phyloP scores from a whole-genome alignment of 176 grass and related monocot genomes.

The Raddia guianensis region DNA sequence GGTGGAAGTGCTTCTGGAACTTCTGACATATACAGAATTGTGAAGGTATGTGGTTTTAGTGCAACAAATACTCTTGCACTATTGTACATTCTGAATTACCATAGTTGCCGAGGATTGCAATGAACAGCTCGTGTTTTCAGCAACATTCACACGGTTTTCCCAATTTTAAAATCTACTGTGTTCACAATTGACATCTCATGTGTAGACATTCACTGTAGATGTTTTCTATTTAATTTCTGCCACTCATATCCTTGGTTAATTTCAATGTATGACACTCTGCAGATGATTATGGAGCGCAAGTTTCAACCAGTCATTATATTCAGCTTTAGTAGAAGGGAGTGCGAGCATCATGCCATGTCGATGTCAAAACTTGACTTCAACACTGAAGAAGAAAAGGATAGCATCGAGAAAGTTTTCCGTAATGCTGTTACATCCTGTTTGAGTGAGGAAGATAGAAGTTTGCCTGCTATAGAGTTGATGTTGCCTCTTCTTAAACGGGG shows the following conservation, averaged over 20 bases:
- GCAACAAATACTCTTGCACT: constrained; percentile 29
- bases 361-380: constrained; percentile 99
- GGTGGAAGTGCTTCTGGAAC: constrained; percentile 70
- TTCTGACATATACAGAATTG: constrained; percentile 91
- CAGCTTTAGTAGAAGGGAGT: constrained; percentile 98
- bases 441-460: constrained; percentile 83
- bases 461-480: constrained; percentile 99
- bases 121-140: constrained; percentile 8
- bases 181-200: neutral
- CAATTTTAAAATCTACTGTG: constrained; percentile 14
- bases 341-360: constrained; percentile 95
- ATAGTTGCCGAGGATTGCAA: neutral
- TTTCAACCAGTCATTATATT: constrained; percentile 98
- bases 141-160: neutral
- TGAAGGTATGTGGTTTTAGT: constrained; percentile 55
- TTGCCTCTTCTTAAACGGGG: constrained; percentile 91
- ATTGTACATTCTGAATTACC: constrained; percentile 27
- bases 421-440: constrained; percentile 70
- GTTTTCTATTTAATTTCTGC: neutral
- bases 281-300: constrained; percentile 99
- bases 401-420: constrained; percentile 75
- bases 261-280: constrained; percentile 32
- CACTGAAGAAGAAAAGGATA: constrained; percentile 85
- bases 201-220: constrained; percentile 14
- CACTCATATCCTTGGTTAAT: constrained; percentile 38